Evolutionary conservation across 371 early-diverging fungal genomes (phyloP), one percentile per base, ranked within the genome.

Genomic region (Amoeboaphelidium protococcarum): DNA sequence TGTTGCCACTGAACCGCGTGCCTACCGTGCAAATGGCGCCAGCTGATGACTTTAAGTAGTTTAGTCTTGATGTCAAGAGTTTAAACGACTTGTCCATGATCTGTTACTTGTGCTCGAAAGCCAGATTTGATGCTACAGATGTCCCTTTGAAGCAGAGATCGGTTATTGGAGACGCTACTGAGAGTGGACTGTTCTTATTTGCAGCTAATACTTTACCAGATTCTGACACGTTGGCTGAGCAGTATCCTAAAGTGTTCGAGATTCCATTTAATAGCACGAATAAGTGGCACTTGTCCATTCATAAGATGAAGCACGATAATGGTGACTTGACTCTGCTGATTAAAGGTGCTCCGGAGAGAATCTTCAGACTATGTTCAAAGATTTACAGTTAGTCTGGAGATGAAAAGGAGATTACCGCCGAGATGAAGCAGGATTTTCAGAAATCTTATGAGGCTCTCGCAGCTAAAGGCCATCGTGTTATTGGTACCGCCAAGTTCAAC

Each of bases 281-380:
- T 74, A 92, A 92, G 61, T 87, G 87, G 88, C 75, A 75, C 47
- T 66, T 91, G 69, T 71, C 85, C 2, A 78, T 92, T 50, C 82
- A 85, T 57, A 51, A 65, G 48, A 60, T 63, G 44, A 54, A 55
- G 24, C 85, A 88, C 54, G 59, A 58, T 40, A 59, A 53, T 24
- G 87, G 87, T 3, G 48, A 56, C 2, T 60, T 76, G 46, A 84
- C 73, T 13, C 63, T 83, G 2, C 76, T 71, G 62, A 69, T 89
- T 37, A 90, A 92, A 60, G 92, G 92, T 40, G 92, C 92, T 1
- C 92, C 92, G 16, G 92, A 92, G 57, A 73, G 88, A 43, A 71
- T 92, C 20, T 59, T 89, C 42, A 58, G 66, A 12, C 57, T 82
- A 37, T 89, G 90, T 70, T 51, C 59, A 40, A 62, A 68, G 0